Conservation (phyloP, 345 rosid species). For the Eucalyptus erythrocorys region DNA sequence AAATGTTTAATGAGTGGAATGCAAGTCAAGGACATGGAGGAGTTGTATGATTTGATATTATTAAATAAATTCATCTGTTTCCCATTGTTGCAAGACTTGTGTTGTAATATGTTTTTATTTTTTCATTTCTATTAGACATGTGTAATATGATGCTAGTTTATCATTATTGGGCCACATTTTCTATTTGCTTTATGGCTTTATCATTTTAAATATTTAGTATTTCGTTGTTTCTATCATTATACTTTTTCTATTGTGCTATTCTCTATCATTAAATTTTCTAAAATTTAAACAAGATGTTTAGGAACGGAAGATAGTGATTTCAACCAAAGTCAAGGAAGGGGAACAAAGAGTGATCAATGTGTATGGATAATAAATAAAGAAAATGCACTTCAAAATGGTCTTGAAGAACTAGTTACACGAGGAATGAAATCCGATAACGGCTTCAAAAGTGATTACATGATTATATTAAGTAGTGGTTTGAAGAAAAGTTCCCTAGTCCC, state of each 20-base stretch:
- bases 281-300: neutral
- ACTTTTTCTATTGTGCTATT: too few species aligned
- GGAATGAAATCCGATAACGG: neutral
- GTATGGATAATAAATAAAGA: neutral
- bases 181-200: neutral
- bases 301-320: neutral
- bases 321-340: neutral
- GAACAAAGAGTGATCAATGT: too few species aligned
- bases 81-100: neutral
- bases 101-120: neutral
- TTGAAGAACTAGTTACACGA: neutral
- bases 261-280: neutral
- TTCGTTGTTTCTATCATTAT: fast-evolving
- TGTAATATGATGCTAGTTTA: neutral
- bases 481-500: neutral
- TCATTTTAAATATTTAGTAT: neutral
- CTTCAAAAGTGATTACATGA: neutral
- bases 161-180: too few species aligned
- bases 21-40: neutral
- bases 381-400: neutral
- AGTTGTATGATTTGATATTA: neutral
- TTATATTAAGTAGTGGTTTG: neutral
- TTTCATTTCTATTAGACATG: neutral
- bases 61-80: neutral
- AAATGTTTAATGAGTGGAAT: neutral